Base-by-base conservation (phyloP, 805 yeast species). In the Isabelozyma gotoi region DNA sequence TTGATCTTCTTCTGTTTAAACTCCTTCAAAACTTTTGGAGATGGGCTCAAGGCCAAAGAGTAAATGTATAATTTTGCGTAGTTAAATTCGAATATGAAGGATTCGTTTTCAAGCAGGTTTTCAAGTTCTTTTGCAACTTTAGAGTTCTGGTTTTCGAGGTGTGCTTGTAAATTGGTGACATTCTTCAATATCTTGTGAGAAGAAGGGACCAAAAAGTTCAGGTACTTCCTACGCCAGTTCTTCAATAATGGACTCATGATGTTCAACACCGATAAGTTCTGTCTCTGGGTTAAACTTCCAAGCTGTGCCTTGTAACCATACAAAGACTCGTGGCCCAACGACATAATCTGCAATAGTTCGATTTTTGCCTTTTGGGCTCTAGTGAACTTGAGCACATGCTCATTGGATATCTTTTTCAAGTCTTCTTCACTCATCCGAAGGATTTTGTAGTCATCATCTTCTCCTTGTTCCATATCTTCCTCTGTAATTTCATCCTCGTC, bases 1-100 rank as follows among this genome's bases (percentile, higher is more conserved):
- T 56, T 56, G 7, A 55, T 44, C 43, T 59, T 59, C 21, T 51
- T 57, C 21, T 49, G 47, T 10, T 37, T 38, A 19, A 41, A 38
- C 15, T 57, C 53, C 24, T 41, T 33, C 17, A 52, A 49, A 4
- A 53, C 33, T 33, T 51, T 52, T 2, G 63, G 57, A 5, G 73
- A 57, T 16, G 72, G 71, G 45, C 81, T 75, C 34, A 91, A 68
- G 0, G 97, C 96, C 41, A 90, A 66, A 1, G 97, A 90, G 59
- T 82, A 91, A 20, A 90, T 81, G 60, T 90, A 92, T 27, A 91
- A 65, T 51, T 86, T 86, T 17, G 94, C 83, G 63, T 92, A 91
- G 59, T 88, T 82, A 65, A 78, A 90, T 58, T 91, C 97, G 60
- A 90, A 80, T 33, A 87, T 77, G 42, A 90, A 65, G 2, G 89